Base-by-base conservation (phyloP, 768 basidiomycete species). In the Boletellus sp. region DNA sequence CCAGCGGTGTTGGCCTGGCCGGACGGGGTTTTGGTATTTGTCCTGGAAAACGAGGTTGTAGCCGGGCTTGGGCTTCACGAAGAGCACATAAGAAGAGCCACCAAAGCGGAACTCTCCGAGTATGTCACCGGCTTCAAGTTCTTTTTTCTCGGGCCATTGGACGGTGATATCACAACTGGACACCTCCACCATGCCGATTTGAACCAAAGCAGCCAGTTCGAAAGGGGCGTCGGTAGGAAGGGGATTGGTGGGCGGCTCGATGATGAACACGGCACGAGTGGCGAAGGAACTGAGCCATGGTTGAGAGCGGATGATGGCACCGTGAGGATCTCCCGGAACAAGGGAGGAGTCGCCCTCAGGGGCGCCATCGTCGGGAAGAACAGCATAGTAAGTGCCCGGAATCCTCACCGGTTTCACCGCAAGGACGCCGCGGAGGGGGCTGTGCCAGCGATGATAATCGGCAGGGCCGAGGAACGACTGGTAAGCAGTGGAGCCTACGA, bases 81-180 rank as follows among this genome's bases (percentile, higher is more conserved):
- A 48, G 42, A 77, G 50, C 31, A 65, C 66, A 44, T 77, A 70
- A 0, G 77, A 71, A 31, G 78, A 83, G 6, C 81, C 82, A 10
- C 80, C 82, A 66, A 80, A 83, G 60, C 81, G 82, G 75, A 85
- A 80, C 74, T 70, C 75, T 52, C 80, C 83, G 0, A 80, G 52
- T 60, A 81, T 58, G 32, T 81, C 75, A 8, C 83, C 83, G 53
- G 74, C 74, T 42, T 58, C 64, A 11, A 84, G 71, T 19, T 50
- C 79, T 57, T 0, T 76, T 75, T 8, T 56, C 67, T 54, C 70
- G n/a, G n/a, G n/a, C n/a, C n/a, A n/a, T 10, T 7, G 64, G n/a
- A 81, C 79, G 1, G 73, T 77, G 22, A 73, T 60, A 45, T 79
- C 71, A 55, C 78, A 79, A 13, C 79, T 81, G 13, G 80, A 83